Conservation (phyloP, 306 rosid species). For the Hippophae gyantsensis region DNA sequence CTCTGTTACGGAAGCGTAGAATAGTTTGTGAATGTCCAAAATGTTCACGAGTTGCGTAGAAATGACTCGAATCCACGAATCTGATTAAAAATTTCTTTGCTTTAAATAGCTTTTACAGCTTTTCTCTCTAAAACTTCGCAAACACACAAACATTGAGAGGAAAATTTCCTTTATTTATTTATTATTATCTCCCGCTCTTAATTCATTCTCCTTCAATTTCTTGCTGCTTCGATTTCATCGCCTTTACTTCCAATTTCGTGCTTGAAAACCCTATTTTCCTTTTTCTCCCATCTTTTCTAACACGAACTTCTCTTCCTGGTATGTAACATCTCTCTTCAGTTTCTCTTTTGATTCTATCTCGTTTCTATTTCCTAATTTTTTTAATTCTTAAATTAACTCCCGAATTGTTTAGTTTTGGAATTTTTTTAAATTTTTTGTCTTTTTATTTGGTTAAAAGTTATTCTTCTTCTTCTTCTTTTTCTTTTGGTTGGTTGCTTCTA, state of each 20-base stretch:
- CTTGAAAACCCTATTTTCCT: neutral
- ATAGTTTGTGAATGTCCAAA: neutral
- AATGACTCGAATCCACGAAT: slow-evolving; percentile 30
- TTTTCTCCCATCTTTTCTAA: neutral
- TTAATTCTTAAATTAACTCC: too few species aligned
- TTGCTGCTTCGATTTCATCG: neutral
- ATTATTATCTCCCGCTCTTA: neutral
- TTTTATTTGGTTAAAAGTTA: too few species aligned
- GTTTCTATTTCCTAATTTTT: too few species aligned
- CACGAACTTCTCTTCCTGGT: neutral
- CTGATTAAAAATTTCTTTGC: slow-evolving; percentile 7
- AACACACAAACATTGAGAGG: neutral
- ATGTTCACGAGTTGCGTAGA: slow-evolving; percentile 35
- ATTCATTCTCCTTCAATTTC: neutral
- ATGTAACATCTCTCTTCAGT: slow-evolving; percentile 1
- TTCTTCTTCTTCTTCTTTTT: too few species aligned
- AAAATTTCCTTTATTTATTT: neutral
- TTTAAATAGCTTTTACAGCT: slow-evolving; percentile 1
- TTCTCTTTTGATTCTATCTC: slow-evolving; percentile 19
- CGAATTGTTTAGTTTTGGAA: too few species aligned
- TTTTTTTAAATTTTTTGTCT: too few species aligned
- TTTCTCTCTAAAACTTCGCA: slow-evolving; percentile 5
- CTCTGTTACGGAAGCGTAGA: too few species aligned
- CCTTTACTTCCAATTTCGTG: neutral
- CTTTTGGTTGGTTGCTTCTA: too few species aligned